These are phyloP conservation scores for Paramecium tetraurelia DNA, from an alignment of 73 alveolate species.

Conservation along the genomic window DNA sequence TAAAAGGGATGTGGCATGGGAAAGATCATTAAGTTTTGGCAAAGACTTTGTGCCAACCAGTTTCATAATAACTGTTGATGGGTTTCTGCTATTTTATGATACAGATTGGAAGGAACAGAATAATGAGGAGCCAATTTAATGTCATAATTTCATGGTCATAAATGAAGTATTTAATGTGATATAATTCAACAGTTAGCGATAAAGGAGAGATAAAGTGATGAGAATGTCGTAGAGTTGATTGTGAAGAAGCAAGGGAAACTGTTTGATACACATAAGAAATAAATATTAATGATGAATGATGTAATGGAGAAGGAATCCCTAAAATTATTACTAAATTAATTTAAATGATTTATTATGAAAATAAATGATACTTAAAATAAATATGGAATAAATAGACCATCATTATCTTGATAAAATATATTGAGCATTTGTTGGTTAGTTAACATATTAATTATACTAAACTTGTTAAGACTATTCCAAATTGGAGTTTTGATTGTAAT, in stretches of 20 bases:
- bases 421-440: background rate
- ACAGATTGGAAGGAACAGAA: background rate
- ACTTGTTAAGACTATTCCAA: background rate
- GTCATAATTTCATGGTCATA: background rate
- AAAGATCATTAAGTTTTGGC: slow-evolving; percentile 36
- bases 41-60: background rate
- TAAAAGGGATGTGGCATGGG: slow-evolving; percentile 43
- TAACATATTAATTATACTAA: background rate
- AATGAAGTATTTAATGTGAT: background rate
- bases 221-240: background rate
- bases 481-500: background rate
- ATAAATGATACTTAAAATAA: background rate
- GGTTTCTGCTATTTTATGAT: background rate
- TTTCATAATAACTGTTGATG: slow-evolving; percentile 41
- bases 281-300: background rate
- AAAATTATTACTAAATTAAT: background rate
- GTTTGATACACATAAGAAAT: slow-evolving; percentile 28
- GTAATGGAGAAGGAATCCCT: background rate
- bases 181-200: background rate
- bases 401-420: background rate
- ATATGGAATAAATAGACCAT: background rate
- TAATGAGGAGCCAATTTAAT: background rate
- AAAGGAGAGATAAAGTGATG: slow-evolving; percentile 11
- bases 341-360: background rate
- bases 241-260: background rate